Base-by-base conservation (phyloP, 179 eudicot species). In the Spergularia azorica region DNA sequence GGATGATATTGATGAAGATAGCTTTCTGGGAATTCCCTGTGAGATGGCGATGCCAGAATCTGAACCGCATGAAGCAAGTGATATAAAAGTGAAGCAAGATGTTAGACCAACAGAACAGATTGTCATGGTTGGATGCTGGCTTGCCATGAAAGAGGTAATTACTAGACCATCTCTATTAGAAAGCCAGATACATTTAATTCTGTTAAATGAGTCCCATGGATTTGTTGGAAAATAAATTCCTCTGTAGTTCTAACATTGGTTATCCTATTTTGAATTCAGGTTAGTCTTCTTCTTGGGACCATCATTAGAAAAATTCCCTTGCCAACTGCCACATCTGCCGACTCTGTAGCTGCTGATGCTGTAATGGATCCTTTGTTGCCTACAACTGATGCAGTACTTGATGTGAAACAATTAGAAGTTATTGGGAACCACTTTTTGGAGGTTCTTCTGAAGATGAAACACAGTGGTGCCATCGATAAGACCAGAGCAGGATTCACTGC, bases 71-170 rank as follows among this genome's bases (percentile, higher is more conserved):
- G 90, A 85, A 15, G 83, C 70, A 38, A 63, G 83, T 84, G 87
- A 66, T 71, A 48, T 75, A 67, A 83, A 84, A 74, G 63, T 52
- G 63, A 77, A 64, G 74, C 84, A 59, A 67, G 89, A 84, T 71
- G 84, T 70, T 43, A 72, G 86, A 70, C 88, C 89, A 60, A 72
- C 90, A 60, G 97, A 87, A 72, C 99, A 95, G 89, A 88, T 89
- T 87, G 92, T 95, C 39, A 95, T 95, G 99, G 98, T 93, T 84
- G 97, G 99, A 69, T 93, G 98, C 80, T 95, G 99, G 99, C 94
- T 93, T 66, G 98, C 99, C 55, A 93, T 95, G 99, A 95, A 95
- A 90, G 99, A 95, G 98, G 99, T 95, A 88, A 39, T 15, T 67
- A 62, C 18, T 10, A 63, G 67, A 9, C 32, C 16, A 26, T 67